Evolutionary conservation across 768 basidiomycete genomes (phyloP).

Genomic region (Asterophora parasitica): DNA sequence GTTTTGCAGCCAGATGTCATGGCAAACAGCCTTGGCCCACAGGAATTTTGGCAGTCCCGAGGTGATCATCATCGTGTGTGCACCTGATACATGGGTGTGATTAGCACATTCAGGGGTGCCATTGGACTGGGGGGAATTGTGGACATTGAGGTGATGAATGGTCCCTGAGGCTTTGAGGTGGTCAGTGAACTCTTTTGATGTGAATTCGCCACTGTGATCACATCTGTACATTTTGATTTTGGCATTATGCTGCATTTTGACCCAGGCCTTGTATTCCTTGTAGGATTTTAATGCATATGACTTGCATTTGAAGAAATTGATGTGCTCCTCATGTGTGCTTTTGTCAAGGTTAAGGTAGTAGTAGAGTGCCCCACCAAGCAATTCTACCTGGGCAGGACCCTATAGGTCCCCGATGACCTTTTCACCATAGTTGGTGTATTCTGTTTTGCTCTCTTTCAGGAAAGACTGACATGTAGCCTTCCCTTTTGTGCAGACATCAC

Average conservation of each 20-base stretch:
- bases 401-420: conserved; percentile 21
- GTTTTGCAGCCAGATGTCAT: conserved; percentile 5
- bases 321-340: conserved; percentile 10
- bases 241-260: conserved; percentile 15
- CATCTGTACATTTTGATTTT: conserved; percentile 14
- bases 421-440: conserved; percentile 16
- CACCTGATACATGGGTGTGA: background rate
- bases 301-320: conserved; percentile 17
- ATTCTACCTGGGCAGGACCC: conserved; percentile 21
- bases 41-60: background rate
- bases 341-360: conserved; percentile 14
- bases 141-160: no score
- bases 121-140: no score
- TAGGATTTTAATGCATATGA: conserved; percentile 12
- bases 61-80: conserved; percentile 3
- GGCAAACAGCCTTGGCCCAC: no score
- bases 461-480: conserved; percentile 22
- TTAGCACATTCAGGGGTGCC: no score
- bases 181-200: no score
- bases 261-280: conserved; percentile 21
- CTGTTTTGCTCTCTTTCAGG: conserved; percentile 13
- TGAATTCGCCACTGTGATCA: conserved; percentile 25
- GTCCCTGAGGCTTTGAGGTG: no score
- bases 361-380: conserved; percentile 16
- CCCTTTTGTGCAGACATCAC: conserved; percentile 21